Conservation (phyloP, 768 basidiomycete species). For the Kwoniella sp. region DNA sequence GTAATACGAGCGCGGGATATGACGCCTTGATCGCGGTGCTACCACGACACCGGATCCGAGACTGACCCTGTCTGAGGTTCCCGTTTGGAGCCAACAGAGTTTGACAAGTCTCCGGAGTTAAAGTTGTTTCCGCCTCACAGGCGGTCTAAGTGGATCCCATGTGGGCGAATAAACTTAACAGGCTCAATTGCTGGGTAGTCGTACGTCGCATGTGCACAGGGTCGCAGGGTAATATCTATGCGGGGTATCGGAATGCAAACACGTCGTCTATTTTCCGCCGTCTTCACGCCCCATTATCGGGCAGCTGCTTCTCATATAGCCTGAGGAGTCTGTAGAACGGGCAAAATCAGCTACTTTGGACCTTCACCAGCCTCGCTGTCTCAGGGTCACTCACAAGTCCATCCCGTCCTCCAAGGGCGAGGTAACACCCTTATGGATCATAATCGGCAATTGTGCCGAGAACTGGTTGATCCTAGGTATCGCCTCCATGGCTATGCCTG, state of each 20-base stretch:
- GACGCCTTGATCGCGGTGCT: too few relatives aligned
- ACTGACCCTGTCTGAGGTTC: too few relatives aligned
- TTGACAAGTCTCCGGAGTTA: too few relatives aligned
- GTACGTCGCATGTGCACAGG: background rate
- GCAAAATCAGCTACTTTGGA: background rate
- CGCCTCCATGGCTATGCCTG: constrained; percentile 30
- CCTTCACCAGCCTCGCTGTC: constrained; percentile 1
- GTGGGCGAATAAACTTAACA: too few relatives aligned
- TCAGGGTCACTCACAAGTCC: constrained; percentile 44
- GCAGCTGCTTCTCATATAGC: constrained; percentile 44
- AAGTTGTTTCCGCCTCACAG: too few relatives aligned
- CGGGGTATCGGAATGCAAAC: background rate
- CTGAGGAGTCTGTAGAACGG: constrained; percentile 37
- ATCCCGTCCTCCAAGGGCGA: constrained; percentile 43
- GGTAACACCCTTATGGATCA: constrained; percentile 43
- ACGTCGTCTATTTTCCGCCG: too few relatives aligned
- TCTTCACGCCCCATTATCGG: constrained; percentile 12
- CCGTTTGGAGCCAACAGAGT: too few relatives aligned
- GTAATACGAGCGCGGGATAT: too few relatives aligned
- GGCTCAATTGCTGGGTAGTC: too few relatives aligned
- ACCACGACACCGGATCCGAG: too few relatives aligned
- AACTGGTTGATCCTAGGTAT: constrained; percentile 29
- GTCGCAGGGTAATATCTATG: constrained; percentile 1
- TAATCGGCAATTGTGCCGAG: constrained; percentile 24
- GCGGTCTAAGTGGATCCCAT: too few relatives aligned